Conservation (phyloP, 108 stramenopile species). For the Skeletonema marinoi region DNA sequence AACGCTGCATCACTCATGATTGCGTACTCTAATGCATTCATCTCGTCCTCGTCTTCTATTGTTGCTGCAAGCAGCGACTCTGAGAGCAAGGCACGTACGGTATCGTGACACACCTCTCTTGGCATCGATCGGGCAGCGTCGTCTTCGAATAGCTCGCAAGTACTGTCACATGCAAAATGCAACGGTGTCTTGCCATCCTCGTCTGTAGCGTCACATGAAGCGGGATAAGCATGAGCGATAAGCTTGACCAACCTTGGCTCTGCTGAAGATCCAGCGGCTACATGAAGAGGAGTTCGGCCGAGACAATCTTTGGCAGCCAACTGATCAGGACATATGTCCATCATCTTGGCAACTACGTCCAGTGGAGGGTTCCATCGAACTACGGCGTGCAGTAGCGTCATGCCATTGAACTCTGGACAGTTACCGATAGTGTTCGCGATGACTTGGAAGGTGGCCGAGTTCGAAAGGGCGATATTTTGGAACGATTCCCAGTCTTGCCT, state of each 20-base stretch:
- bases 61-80: not conserved
- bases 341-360: conserved; percentile 49
- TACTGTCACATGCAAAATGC: conserved; percentile 57
- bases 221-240: conserved; percentile 58
- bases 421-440: not conserved
- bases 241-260: conserved; percentile 53
- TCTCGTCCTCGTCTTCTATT: conserved; percentile 9
- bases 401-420: conserved; percentile 8
- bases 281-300: conserved; percentile 73
- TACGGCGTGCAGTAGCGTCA: conserved; percentile 11
- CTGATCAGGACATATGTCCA: conserved; percentile 57
- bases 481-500: not conserved
- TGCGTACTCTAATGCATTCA: conserved; percentile 13
- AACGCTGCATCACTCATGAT: conserved; percentile 1
- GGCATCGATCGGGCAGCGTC: not conserved
- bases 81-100: not conserved
- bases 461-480: not conserved
- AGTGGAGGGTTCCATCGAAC: conserved; percentile 12
- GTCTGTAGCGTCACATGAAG: conserved; percentile 57
- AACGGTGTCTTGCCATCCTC: conserved; percentile 64
- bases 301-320: conserved; percentile 57
- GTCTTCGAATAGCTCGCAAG: conserved; percentile 19
- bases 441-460: not conserved
- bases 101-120: not conserved
- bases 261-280: conserved; percentile 69